Percentiles rank a stretch among this genome's conserved stretches.
phyloP scores from a whole-genome alignment of 2,329 filamentous ascomycete species.

The Aspergillus sp. region DNA sequence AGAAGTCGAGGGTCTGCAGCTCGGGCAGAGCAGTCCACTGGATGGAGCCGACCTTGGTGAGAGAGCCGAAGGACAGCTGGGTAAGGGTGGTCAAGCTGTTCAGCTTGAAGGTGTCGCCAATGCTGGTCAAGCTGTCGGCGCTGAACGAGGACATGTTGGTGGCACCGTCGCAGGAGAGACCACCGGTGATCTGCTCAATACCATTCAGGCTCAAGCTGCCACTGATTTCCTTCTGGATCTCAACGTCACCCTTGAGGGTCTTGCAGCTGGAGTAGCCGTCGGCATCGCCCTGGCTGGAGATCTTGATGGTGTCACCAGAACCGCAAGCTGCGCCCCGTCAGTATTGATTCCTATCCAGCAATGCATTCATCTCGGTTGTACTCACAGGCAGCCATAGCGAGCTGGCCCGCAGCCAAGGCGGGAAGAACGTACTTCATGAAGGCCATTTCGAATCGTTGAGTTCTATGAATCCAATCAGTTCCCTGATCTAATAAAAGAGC shows the following conservation, averaged over 20 bases:
- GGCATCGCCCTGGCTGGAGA: conserved; percentile 57
- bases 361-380: background rate
- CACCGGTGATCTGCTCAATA: conserved; percentile 54
- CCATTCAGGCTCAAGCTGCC: conserved; percentile 60
- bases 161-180: conserved; percentile 48
- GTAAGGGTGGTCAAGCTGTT: conserved; percentile 64
- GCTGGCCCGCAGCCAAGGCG: conserved; percentile 49
- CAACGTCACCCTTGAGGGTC: conserved; percentile 65
- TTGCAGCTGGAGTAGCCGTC: conserved; percentile 63
- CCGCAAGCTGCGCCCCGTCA: conserved; percentile 14
- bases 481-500: background rate
- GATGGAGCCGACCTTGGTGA: conserved; percentile 64
- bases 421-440: conserved; percentile 54
- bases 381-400: conserved; percentile 45
- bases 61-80: conserved; percentile 60
- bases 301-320: conserved; percentile 34
- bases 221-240: conserved; percentile 54
- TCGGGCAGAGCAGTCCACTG: conserved; percentile 67
- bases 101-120: conserved; percentile 68
- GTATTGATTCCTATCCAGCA: conserved; percentile 1
- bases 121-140: conserved; percentile 57
- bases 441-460: conserved; percentile 37
- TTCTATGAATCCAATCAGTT: background rate
- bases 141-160: conserved; percentile 61
- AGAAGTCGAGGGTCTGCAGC: conserved; percentile 57